Percentiles rank a stretch among this genome's conserved stretches.
Conservation (phyloP, 179 eudicot genomes). For the Beta corolliflora region DNA sequence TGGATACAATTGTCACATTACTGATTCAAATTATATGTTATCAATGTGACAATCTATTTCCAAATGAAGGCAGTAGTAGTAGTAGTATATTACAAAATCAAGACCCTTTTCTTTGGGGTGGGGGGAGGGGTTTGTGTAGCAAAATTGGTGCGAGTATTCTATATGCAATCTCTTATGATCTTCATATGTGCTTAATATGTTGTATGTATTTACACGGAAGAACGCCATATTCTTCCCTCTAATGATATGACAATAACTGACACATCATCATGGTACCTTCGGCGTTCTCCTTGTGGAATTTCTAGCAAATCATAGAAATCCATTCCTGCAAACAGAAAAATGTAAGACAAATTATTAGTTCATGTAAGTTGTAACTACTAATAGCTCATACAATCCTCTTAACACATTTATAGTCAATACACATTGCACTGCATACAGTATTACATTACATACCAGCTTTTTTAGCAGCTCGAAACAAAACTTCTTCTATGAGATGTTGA, state of each 20-base stretch:
- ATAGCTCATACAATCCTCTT: neutral
- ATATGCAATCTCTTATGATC: neutral
- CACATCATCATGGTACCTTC: constrained; percentile 84
- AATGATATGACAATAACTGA: constrained; percentile 76
- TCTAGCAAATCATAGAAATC: constrained; percentile 81
- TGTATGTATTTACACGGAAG: constrained; percentile 55
- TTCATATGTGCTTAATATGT: constrained; percentile 1
- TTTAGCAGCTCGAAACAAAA: constrained; percentile 88
- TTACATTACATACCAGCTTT: constrained; percentile 54
- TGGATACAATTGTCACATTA: neutral
- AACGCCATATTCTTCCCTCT: constrained; percentile 78
- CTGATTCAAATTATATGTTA: neutral
- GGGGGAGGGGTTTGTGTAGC: constrained; percentile 6
- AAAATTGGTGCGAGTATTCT: constrained; percentile 25
- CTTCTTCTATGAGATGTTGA: constrained; percentile 83
- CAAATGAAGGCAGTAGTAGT: neutral
- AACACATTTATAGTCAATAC: neutral
- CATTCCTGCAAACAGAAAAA: constrained; percentile 54
- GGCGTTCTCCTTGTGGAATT: constrained; percentile 86
- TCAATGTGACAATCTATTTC: neutral
- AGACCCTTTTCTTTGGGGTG: neutral
- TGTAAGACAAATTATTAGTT: neutral
- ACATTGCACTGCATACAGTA: neutral
- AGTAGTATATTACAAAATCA: neutral
- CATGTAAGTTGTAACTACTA: neutral